Conservation (phyloP, 768 basidiomycete species). For the Pisolithus orientalis region DNA sequence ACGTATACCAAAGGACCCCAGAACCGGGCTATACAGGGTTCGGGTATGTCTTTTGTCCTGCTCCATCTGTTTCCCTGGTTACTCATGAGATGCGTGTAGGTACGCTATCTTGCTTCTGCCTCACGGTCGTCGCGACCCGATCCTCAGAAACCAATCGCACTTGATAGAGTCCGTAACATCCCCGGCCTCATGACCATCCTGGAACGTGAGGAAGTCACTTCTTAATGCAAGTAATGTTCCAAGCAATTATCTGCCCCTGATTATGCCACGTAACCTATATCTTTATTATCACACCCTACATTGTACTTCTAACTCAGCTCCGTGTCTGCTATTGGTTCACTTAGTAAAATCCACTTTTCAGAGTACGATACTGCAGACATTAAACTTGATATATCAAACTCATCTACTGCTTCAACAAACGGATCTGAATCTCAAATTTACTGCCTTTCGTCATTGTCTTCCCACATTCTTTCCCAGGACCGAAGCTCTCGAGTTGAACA, state of each 20-base stretch:
- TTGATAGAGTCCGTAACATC: conserved; percentile 54
- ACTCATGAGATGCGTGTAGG: conserved; percentile 30
- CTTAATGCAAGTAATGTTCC: conserved; percentile 7
- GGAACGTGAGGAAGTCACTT: conserved; percentile 30
- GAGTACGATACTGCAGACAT: too few relatives aligned
- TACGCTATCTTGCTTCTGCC: conserved; percentile 57
- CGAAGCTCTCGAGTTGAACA: background rate
- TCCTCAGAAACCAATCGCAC: conserved; percentile 54
- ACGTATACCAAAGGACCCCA: conserved; percentile 42
- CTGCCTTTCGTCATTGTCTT: background rate
- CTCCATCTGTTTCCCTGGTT: background rate
- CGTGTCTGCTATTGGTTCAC: background rate
- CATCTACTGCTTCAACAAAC: too few relatives aligned
- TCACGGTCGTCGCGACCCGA: conserved; percentile 47
- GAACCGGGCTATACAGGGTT: conserved; percentile 52
- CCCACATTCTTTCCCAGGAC: background rate
- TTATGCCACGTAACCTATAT: background rate
- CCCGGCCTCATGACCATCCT: conserved; percentile 75
- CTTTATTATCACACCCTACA: background rate
- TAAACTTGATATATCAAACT: too few relatives aligned
- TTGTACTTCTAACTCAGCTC: conserved; percentile 5
- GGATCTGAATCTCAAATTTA: too few relatives aligned
- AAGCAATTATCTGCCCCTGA: background rate
- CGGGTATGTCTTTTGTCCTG: conserved; percentile 35
- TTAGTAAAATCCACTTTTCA: background rate